phyloP scores from a whole-genome alignment of 2,329 filamentous ascomycete genomes.

The Ophiocordyceps unilateralis region DNA sequence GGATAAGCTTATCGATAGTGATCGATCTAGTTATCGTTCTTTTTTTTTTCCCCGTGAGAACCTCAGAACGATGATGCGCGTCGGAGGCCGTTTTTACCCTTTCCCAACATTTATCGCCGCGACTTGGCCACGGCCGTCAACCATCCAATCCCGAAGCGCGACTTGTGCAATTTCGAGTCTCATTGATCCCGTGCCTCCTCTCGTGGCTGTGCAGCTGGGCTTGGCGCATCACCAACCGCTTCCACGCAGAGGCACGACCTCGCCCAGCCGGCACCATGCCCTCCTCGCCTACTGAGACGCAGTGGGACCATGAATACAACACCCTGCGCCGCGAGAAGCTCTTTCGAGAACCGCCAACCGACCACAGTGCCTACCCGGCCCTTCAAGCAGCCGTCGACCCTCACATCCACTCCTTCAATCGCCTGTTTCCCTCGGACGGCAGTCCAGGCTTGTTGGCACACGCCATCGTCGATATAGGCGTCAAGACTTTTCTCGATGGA shows the following conservation, averaged over 20 bases:
- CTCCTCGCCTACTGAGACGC: constrained; percentile 39
- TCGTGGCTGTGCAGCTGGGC: background rate
- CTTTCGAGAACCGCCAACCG: constrained; percentile 74
- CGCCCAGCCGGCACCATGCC: background rate
- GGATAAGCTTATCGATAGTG: no score
- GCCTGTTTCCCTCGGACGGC: constrained; percentile 59
- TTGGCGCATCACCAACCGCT: background rate
- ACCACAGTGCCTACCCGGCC: constrained; percentile 74
- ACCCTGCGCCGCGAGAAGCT: constrained; percentile 74
- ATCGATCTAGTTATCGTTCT: no score
- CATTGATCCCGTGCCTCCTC: background rate
- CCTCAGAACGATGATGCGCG: no score
- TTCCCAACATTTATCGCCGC: no score
- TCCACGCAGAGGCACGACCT: background rate
- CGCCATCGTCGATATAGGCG: constrained; percentile 75
- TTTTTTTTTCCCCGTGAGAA: no score
- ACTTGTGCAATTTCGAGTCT: background rate
- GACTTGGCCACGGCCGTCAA: no score
- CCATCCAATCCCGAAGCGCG: no score
- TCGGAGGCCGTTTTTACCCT: no score
- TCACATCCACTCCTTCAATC: constrained; percentile 92
- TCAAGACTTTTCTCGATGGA: constrained; percentile 73
- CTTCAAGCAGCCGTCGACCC: constrained; percentile 75
- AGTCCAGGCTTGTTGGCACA: constrained; percentile 43
- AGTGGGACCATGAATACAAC: constrained; percentile 77